phyloP scores from a whole-genome alignment of 2,329 filamentous ascomycete genomes.

The Paecilomyces sp. region DNA sequence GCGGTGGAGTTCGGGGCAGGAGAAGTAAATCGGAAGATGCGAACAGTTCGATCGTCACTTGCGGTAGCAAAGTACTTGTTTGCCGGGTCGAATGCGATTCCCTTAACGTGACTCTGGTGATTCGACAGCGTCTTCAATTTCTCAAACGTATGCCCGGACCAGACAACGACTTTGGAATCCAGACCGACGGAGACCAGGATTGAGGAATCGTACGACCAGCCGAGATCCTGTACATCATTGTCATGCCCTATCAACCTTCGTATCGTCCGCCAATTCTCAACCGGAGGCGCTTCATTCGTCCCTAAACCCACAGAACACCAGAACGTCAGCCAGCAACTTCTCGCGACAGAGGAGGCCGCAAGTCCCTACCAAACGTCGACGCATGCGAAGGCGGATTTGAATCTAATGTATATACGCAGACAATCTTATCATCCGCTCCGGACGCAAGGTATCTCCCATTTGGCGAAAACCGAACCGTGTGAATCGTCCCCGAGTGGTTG shows the following conservation, averaged over 20 bases:
- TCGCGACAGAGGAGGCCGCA: background rate
- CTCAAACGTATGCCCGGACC: slow-evolving; percentile 97
- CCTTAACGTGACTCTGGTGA: slow-evolving; percentile 97
- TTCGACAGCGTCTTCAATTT: slow-evolving; percentile 90
- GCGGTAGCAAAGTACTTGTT: slow-evolving; percentile 99
- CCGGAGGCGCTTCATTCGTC: slow-evolving; percentile 80
- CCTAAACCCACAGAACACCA: slow-evolving; percentile 39
- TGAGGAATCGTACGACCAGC: slow-evolving; percentile 94
- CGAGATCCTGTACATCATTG: slow-evolving; percentile 96
- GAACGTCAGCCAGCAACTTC: slow-evolving; percentile 4
- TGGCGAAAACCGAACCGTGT: slow-evolving; percentile 92
- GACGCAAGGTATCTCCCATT: slow-evolving; percentile 94
- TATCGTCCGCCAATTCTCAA: slow-evolving; percentile 97
- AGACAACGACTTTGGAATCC: slow-evolving; percentile 96
- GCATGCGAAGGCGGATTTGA: slow-evolving; percentile 68
- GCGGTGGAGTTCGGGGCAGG: slow-evolving; percentile 85
- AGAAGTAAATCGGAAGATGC: slow-evolving; percentile 90
- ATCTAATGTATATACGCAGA: slow-evolving; percentile 92
- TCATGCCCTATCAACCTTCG: slow-evolving; percentile 92
- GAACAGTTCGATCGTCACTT: slow-evolving; percentile 93
- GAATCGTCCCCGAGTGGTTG: slow-evolving; percentile 95
- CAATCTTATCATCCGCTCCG: slow-evolving; percentile 96
- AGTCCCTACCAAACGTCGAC: slow-evolving; percentile 63
- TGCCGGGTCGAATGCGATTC: slow-evolving; percentile 95
- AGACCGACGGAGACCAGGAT: slow-evolving; percentile 92